A percentile compares a stretch with the other conserved stretches of the same genome.
Evolutionary conservation across 805 yeast genomes (phyloP).

Genomic region (Kazachstania psychrophila): DNA sequence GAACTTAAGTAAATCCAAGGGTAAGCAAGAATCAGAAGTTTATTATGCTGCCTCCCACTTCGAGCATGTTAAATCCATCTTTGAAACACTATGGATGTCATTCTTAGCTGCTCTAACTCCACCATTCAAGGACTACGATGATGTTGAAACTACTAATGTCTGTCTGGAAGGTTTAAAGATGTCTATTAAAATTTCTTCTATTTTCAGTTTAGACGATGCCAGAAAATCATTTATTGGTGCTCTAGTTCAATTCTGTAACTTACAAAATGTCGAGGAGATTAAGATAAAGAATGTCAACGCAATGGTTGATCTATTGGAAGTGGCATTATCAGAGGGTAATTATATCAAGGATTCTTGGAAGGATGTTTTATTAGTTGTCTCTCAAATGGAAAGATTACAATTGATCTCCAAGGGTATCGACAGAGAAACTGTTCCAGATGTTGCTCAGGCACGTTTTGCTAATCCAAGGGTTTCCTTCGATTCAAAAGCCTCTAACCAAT

Average conservation of each 20-base stretch:
- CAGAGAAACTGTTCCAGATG: slow-evolving; percentile 78
- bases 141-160: slow-evolving; percentile 52
- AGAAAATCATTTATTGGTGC: slow-evolving; percentile 86
- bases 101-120: slow-evolving; percentile 89
- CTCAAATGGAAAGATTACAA: slow-evolving; percentile 87
- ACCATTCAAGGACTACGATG: slow-evolving; percentile 83
- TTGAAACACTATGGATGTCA: slow-evolving; percentile 96
- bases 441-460: slow-evolving; percentile 62
- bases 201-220: slow-evolving; percentile 76
- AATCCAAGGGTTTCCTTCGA: slow-evolving; percentile 45
- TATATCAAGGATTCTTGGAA: slow-evolving; percentile 70
- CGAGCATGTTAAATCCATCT: slow-evolving; percentile 86
- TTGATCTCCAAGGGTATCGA: slow-evolving; percentile 80
- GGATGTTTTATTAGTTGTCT: slow-evolving; percentile 68
- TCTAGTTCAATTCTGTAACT: slow-evolving; percentile 73
- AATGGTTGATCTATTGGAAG: slow-evolving; percentile 57
- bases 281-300: slow-evolving; percentile 75
- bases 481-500: slow-evolving; percentile 34
- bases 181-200: slow-evolving; percentile 73
- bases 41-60: slow-evolving; percentile 79
- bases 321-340: slow-evolving; percentile 76
- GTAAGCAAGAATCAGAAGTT: slow-evolving; percentile 36
- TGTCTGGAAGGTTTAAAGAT: slow-evolving; percentile 82
- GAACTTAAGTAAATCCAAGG: slow-evolving; percentile 44
- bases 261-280: slow-evolving; percentile 72